These are phyloP conservation scores for Pisolithus tinctorius DNA, from an alignment of 768 basidiomycete species.

Conservation along the genomic window DNA sequence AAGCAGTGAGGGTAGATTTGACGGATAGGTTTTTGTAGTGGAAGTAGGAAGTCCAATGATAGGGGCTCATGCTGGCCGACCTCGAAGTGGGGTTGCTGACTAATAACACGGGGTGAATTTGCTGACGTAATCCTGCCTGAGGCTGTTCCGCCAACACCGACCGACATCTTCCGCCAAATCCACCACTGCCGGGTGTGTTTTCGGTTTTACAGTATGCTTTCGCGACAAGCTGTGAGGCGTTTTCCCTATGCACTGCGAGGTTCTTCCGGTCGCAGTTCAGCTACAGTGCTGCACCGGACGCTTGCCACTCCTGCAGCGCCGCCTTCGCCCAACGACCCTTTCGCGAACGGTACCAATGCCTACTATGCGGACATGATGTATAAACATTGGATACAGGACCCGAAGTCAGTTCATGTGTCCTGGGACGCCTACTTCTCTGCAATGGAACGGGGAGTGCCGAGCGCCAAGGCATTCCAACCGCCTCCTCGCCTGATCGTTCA, in stretches of 20 bases:
- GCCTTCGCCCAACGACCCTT: constrained; percentile 75
- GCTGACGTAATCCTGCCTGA: neutral
- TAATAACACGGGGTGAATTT: too few relatives aligned
- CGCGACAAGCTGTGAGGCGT: constrained; percentile 31
- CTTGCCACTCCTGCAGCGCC: constrained; percentile 44
- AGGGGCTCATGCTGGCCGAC: too few relatives aligned
- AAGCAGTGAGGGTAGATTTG: constrained; percentile 13
- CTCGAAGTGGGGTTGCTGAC: too few relatives aligned
- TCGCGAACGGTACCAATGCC: constrained; percentile 91
- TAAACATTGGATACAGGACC: constrained; percentile 84
- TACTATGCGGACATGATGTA: constrained; percentile 99
- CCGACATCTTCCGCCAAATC: neutral
- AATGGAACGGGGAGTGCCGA: constrained; percentile 80
- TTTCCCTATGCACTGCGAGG: constrained; percentile 25
- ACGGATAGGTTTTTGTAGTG: neutral
- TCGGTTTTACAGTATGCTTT: constrained; percentile 25
- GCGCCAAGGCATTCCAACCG: constrained; percentile 76
- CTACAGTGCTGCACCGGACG: constrained; percentile 21
- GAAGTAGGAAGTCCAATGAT: too few relatives aligned
- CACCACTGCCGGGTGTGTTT: neutral
- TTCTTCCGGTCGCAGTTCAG: constrained; percentile 11
- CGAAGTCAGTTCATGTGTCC: constrained; percentile 84
- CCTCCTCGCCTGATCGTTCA: constrained; percentile 69
- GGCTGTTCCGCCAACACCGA: neutral
- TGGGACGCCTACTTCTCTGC: constrained; percentile 95